phyloP scores from a whole-genome alignment of 805 yeast genomes.

The Wickerhamiella spandovensis region DNA sequence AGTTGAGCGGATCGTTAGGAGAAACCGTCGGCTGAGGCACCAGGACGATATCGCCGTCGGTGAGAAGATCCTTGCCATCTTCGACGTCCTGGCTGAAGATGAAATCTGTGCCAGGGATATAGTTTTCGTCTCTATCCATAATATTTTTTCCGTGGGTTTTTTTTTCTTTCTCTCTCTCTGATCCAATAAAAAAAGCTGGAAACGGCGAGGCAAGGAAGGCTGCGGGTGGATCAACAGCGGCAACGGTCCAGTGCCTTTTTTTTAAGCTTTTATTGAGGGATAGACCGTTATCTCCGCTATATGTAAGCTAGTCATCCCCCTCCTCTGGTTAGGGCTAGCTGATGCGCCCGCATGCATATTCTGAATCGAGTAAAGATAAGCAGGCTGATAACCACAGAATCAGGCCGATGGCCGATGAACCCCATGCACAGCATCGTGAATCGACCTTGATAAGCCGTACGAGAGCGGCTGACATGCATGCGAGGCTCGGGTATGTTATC shows the following conservation, averaged over 20 bases:
- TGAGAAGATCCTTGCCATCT: constrained; percentile 10
- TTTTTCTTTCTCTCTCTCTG: neutral
- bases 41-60: constrained; percentile 33
- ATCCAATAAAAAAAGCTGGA: neutral
- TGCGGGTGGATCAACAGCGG: neutral
- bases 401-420: neutral
- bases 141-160: neutral
- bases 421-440: neutral
- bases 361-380: neutral
- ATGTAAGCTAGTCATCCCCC: neutral
- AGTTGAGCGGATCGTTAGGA: constrained; percentile 59
- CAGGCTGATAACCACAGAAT: neutral
- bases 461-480: neutral
- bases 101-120: constrained; percentile 19
- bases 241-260: neutral
- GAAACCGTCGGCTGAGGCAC: constrained; percentile 56
- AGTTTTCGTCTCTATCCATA: constrained; percentile 7
- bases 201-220: neutral
- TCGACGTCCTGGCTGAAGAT: constrained; percentile 26
- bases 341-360: neutral
- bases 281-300: neutral
- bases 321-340: neutral
- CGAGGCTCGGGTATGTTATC: neutral
- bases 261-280: neutral
- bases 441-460: neutral